Percentiles rank a stretch among this genome's conserved stretches.
These are phyloP conservation scores for Umbilicus rupestris DNA, from an alignment of 164 flowering plant species.

Conservation along the genomic window DNA sequence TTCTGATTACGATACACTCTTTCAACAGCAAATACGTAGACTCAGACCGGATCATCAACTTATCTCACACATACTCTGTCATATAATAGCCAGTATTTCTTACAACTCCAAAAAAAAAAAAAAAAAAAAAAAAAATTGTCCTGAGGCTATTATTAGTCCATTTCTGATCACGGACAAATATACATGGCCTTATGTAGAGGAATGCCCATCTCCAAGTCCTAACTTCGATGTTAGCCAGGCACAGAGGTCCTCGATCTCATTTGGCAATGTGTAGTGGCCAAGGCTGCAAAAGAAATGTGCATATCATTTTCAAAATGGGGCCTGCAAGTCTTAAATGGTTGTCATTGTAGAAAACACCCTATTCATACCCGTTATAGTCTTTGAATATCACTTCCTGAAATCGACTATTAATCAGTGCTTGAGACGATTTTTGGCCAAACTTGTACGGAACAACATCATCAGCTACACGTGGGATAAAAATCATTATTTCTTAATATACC, in stretches of 20 bases:
- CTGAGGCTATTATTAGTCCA: neutral
- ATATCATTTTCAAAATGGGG: too few species aligned
- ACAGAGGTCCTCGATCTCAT: constrained; percentile 47
- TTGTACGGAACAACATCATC: constrained; percentile 37
- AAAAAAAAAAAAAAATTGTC: too few species aligned
- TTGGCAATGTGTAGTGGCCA: constrained; percentile 49
- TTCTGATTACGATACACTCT: too few species aligned
- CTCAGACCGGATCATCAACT: neutral
- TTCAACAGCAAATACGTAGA: neutral
- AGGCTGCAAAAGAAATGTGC: constrained; percentile 20
- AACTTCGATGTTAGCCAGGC: constrained; percentile 36
- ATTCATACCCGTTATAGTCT: constrained; percentile 29
- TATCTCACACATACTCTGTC: neutral
- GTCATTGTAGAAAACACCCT: neutral
- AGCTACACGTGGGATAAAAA: constrained; percentile 15
- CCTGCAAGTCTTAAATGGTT: too few species aligned
- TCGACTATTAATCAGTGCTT: constrained; percentile 21
- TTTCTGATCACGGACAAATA: neutral
- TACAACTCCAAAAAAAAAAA: neutral
- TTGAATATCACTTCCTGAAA: constrained; percentile 29
- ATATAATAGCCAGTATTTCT: neutral
- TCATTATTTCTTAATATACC: too few species aligned
- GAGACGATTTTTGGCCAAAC: constrained; percentile 34
- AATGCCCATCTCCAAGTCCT: constrained; percentile 25
- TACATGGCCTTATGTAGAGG: constrained; percentile 13